Base-by-base conservation (phyloP, 805 yeast species). In the Candida mattraensis region DNA sequence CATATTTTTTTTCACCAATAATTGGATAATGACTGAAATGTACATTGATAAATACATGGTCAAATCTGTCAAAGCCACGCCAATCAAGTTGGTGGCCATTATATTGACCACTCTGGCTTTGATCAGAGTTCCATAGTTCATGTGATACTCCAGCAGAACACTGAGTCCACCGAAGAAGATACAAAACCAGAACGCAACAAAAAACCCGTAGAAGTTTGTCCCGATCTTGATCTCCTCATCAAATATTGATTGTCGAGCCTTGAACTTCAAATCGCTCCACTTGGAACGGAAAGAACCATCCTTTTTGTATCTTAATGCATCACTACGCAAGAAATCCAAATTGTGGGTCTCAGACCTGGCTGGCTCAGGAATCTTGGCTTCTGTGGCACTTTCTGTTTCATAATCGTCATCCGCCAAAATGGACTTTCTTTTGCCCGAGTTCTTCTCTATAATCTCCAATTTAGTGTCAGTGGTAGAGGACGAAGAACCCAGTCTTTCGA, bases 131-230 rank as follows among this genome's bases (percentile, higher is more conserved):
- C 80, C 76, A 17, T 70, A 55, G 18, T 58, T 56, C 9, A 72
- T 43, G 50, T 74, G 74, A 46, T 81, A 76, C 39, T 77, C 72
- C 12, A 80, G 63, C 7, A 79, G 50, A 14, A 72, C 71, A 39
- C 78, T 76, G 19, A 78, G 50, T 39, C 78, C 71, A 24, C 72
- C 56, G 37, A 81, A 67, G 17, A 73, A 79, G 5, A 80, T 72
- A 5, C 76, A 74, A 36, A 85, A 63, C 96, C 96, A 87, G 44
- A 79, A 77, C 31, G 88, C 71, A 5, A 87, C 81, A 58, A 79
- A 91, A 41, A 93, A 72, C 2, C 98, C 98, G 48, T 75, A 78
- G 56, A 86, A 88, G 36, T 66, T 64, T 3, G 78, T 60, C 1
- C 69, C 62, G 33, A 63, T 62, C 41, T 68, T 63, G 18, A 60